Evolutionary conservation across 2,329 filamentous ascomycete genomes (phyloP).

Genomic region (Fusarium proliferatum): DNA sequence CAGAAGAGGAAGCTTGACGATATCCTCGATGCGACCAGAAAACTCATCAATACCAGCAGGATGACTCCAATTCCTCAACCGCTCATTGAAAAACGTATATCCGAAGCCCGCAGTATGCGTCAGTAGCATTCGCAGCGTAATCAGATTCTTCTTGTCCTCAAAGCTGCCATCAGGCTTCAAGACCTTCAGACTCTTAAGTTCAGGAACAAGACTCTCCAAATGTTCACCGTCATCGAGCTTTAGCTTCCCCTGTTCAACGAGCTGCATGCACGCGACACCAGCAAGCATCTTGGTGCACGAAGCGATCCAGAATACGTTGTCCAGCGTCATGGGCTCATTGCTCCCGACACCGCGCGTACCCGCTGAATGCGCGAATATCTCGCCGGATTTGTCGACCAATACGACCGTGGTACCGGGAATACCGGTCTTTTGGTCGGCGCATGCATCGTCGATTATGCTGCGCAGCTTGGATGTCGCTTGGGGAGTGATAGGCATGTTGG

Average conservation of each 20-base stretch:
- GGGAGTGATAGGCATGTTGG: constrained; percentile 33
- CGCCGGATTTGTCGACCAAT: constrained; percentile 60
- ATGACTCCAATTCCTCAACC: constrained; percentile 58
- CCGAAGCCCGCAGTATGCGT: constrained; percentile 67
- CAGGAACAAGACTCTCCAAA: constrained; percentile 60
- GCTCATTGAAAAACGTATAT: constrained; percentile 65
- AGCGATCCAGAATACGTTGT: constrained; percentile 70
- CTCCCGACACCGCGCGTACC: constrained; percentile 58
- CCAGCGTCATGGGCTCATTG: constrained; percentile 65
- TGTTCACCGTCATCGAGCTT: constrained; percentile 60
- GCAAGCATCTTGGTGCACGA: constrained; percentile 68
- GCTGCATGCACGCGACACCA: constrained; percentile 65
- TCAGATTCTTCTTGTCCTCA: constrained; percentile 58
- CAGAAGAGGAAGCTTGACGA: constrained; percentile 62
- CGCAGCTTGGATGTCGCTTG: constrained; percentile 27
- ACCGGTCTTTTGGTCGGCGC: constrained; percentile 50
- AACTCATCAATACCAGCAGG: constrained; percentile 69
- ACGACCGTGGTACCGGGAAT: constrained; percentile 60
- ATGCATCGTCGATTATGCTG: constrained; percentile 52
- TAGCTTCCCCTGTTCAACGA: constrained; percentile 63
- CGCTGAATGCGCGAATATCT: constrained; percentile 60
- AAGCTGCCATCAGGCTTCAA: constrained; percentile 52
- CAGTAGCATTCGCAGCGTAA: constrained; percentile 69
- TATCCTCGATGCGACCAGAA: constrained; percentile 62
- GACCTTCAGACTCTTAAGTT: constrained; percentile 61